These are phyloP conservation scores for Dryadomyces quercivorus DNA, from an alignment of 2,329 filamentous ascomycete species.

Conservation along the genomic window DNA sequence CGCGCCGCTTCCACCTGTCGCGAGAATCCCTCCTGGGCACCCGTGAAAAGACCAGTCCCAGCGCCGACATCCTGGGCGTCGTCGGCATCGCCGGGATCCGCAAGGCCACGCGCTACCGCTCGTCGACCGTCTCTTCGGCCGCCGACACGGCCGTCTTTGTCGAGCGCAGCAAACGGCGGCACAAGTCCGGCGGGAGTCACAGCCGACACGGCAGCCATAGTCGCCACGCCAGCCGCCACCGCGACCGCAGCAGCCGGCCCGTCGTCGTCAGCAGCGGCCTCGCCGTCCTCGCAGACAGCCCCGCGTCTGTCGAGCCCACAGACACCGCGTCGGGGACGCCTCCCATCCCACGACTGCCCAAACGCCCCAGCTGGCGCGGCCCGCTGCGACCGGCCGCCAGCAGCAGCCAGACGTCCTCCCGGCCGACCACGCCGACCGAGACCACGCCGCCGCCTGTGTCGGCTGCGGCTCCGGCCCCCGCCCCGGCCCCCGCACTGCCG, in stretches of 20 bases:
- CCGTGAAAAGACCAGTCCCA: constrained; percentile 18
- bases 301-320: too few relatives aligned
- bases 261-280: background rate
- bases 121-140: background rate
- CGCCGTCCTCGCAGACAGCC: background rate
- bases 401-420: background rate
- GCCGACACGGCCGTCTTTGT: constrained; percentile 38
- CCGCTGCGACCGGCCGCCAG: background rate
- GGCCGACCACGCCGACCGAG: background rate
- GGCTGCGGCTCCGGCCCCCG: background rate
- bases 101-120: constrained; percentile 19
- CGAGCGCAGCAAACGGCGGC: constrained; percentile 31
- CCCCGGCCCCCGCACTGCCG: background rate
- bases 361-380: constrained; percentile 7
- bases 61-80: constrained; percentile 11
- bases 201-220: constrained; percentile 6
- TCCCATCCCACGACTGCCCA: constrained; percentile 8
- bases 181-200: constrained; percentile 9
- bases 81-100: constrained; percentile 19
- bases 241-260: background rate
- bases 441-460: background rate
- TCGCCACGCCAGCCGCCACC: background rate
- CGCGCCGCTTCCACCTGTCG: constrained; percentile 44
- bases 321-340: background rate
- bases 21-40: constrained; percentile 9